Evolutionary conservation across 495 filamentous ascomycete genomes (phyloP), one percentile per base, ranked within the genome.

Genomic region (Daldinia concentrica): DNA sequence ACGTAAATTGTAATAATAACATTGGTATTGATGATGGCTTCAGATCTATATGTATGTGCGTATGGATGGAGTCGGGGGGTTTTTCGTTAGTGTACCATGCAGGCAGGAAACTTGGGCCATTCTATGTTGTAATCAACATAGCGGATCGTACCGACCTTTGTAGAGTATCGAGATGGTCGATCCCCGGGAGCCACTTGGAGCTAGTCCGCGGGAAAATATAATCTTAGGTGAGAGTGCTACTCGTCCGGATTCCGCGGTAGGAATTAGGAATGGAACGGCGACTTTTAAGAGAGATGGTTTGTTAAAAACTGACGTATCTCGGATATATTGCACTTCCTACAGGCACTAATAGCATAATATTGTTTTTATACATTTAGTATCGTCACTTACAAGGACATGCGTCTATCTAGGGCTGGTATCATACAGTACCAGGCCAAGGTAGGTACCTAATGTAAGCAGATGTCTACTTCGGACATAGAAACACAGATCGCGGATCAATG

Each of bases 91-190:
- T 54, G 62, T 69, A 73, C 71, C 65, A 66, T 9, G 51, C 34
- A 56, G 58, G 41, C n/a, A 66, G 39, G 24, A 56, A 69, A 58
- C 37, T 32, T 69, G 62, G 66, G 12, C 51, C 34, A 52, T 54
- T 54, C 52, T 45, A 65, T 34, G 30, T 34, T 56, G 30, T 56
- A 56, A 56, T 34, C 27, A 69, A 62, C 57, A 51, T 58, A 19
- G 65, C 62, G 52, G 71, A 73, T 69, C 71, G 62, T 58, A 65
- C 65, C 71, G 56, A 15, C 45, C 30, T 68, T 60, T 60, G 57
- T 8, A 67, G 50, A 54, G 45, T 36, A 64, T 72, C 64, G 56
- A 72, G 64, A 72, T 72, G 60, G 55, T 37, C 62, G 69, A 67
- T 67, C 69, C 58, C 30, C 27, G 62, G 22, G 56, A 52, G 56